phyloP scores from a whole-genome alignment of 2,329 filamentous ascomycete species.

The Ascochyta lentis region DNA sequence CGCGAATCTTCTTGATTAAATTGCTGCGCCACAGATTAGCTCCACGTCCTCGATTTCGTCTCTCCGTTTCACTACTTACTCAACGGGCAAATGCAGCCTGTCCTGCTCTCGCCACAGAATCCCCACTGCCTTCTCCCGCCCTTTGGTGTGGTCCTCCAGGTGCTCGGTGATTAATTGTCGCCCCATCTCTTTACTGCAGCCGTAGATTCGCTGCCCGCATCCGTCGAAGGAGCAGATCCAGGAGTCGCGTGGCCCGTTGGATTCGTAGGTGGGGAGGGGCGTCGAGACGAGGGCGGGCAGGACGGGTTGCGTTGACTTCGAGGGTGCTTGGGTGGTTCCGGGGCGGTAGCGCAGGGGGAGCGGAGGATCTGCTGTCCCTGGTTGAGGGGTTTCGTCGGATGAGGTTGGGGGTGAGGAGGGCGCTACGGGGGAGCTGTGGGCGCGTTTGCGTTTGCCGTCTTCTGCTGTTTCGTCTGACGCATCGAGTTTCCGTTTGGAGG shows the following conservation, averaged over 20 bases:
- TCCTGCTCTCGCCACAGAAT: constrained; percentile 62
- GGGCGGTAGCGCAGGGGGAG: constrained; percentile 38
- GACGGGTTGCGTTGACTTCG: constrained; percentile 14
- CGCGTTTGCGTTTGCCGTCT: constrained; percentile 36
- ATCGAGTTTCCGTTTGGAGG: constrained; percentile 40
- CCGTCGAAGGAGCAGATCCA: constrained; percentile 72
- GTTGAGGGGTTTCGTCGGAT: constrained; percentile 20
- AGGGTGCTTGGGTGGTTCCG: constrained; percentile 9
- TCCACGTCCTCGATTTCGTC: too few relatives aligned
- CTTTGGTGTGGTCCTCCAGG: constrained; percentile 65
- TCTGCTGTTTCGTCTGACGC: constrained; percentile 20
- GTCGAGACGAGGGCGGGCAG: constrained; percentile 34
- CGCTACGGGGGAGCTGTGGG: constrained; percentile 29
- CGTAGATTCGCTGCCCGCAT: constrained; percentile 69
- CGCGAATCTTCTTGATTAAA: constrained; percentile 56
- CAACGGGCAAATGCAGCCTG: constrained; percentile 49
- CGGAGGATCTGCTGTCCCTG: constrained; percentile 23
- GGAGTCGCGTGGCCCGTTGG: constrained; percentile 64
- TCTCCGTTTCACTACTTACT: constrained; percentile 29
- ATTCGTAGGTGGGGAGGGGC: constrained; percentile 41
- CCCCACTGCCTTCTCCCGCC: constrained; percentile 58
- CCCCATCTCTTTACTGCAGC: constrained; percentile 63
- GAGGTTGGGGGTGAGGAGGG: constrained; percentile 31
- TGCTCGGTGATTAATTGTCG: constrained; percentile 66
- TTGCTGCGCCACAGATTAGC: constrained; percentile 34